Percentiles rank a stretch among this genome's conserved stretches.
phyloP scores from a whole-genome alignment of 306 rosid species.

The Casuarina equisetifolia region DNA sequence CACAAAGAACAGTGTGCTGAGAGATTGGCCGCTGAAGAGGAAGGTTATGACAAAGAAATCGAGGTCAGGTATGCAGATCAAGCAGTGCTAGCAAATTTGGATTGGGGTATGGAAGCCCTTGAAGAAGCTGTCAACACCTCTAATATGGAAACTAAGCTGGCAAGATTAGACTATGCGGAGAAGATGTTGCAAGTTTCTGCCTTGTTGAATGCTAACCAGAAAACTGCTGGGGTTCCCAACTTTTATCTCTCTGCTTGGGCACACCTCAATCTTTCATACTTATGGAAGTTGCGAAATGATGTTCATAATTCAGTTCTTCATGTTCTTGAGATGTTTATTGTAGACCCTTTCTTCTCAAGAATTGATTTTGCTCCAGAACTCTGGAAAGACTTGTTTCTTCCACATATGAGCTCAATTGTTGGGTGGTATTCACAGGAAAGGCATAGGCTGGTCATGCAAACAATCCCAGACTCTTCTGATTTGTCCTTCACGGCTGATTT shows the following conservation, averaged over 20 bases:
- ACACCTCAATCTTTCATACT: slow-evolving; percentile 70
- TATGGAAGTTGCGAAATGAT: slow-evolving; percentile 71
- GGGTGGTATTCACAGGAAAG: slow-evolving; percentile 96
- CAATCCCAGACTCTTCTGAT: slow-evolving; percentile 71
- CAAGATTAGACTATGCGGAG: slow-evolving; percentile 77
- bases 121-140: slow-evolving; percentile 88
- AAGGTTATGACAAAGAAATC: slow-evolving; percentile 49
- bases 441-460: slow-evolving; percentile 79
- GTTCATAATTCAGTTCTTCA: slow-evolving; percentile 56
- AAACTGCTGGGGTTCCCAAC: slow-evolving; percentile 93
- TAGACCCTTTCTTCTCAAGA: slow-evolving; percentile 82
- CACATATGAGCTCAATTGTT: slow-evolving; percentile 78
- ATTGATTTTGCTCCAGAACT: slow-evolving; percentile 91
- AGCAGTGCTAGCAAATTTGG: slow-evolving; percentile 86
- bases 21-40: slow-evolving; percentile 94
- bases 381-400: slow-evolving; percentile 78
- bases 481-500: slow-evolving; percentile 76
- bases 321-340: slow-evolving; percentile 74
- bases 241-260: slow-evolving; percentile 96
- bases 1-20: slow-evolving; percentile 90
- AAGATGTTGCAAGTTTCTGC: slow-evolving; percentile 96
- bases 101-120: slow-evolving; percentile 95
- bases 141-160: slow-evolving; percentile 82
- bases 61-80: slow-evolving; percentile 87
- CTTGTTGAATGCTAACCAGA: slow-evolving; percentile 65